Evolutionary conservation across 768 basidiomycete genomes (phyloP).

Genomic region (Mycena galopus): DNA sequence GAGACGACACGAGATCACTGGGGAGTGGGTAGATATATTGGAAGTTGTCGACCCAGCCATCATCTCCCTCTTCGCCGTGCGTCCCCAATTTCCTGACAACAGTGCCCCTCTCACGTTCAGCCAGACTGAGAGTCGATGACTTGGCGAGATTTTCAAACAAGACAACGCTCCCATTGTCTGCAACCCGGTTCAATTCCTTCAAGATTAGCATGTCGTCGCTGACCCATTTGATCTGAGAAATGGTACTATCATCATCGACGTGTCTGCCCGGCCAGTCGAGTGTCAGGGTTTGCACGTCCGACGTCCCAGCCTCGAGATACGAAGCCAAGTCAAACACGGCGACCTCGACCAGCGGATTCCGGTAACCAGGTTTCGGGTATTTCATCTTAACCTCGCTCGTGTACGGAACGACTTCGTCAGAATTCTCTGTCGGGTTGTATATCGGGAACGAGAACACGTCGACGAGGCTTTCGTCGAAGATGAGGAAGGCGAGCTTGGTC

Average conservation of each 20-base stretch:
- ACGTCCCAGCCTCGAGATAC: conserved; percentile 56
- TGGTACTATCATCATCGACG: conserved; percentile 71
- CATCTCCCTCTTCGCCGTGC: conserved; percentile 88
- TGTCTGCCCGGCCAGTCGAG: conserved; percentile 78
- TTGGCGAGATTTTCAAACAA: conserved; percentile 70
- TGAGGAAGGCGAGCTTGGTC: conserved; percentile 82
- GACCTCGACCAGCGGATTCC: conserved; percentile 88
- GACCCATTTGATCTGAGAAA: conserved; percentile 92
- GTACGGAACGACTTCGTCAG: conserved; percentile 83
- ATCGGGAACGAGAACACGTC: conserved; percentile 90
- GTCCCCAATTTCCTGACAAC: conserved; percentile 86
- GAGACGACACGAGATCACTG: conserved; percentile 18
- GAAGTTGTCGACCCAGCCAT: conserved; percentile 92
- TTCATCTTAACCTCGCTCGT: conserved; percentile 77
- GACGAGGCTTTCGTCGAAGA: conserved; percentile 90
- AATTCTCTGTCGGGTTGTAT: conserved; percentile 87
- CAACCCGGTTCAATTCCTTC: conserved; percentile 90
- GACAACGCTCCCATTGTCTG: conserved; percentile 83
- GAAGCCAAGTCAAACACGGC: conserved; percentile 84
- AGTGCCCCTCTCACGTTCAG: conserved; percentile 53
- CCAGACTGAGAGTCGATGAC: conserved; percentile 39
- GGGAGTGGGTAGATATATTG: conserved; percentile 76
- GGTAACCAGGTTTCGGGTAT: conserved; percentile 92
- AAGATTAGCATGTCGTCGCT: conserved; percentile 78
- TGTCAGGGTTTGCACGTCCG: conserved; percentile 60